Conservation (phyloP, 352 stramenopile species). For the Phytophthora sansomeana region DNA sequence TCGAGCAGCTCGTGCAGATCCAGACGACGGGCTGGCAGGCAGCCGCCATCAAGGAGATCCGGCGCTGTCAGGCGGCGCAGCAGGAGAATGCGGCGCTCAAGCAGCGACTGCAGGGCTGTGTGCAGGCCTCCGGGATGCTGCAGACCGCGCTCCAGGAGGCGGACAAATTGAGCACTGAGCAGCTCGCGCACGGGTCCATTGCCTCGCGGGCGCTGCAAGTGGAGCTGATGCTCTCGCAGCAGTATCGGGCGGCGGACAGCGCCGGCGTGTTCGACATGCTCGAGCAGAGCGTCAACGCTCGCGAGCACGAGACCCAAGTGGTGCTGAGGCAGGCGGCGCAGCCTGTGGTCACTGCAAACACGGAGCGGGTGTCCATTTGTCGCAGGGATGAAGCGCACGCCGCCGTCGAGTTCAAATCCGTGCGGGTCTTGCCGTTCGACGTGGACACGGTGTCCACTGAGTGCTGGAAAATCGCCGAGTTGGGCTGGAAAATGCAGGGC, state of each 20-base stretch:
- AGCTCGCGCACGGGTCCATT: slow-evolving; percentile 15
- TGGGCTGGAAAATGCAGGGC: slow-evolving; percentile 17
- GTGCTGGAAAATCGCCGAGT: slow-evolving; percentile 21
- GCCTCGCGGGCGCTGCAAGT: slow-evolving; percentile 22
- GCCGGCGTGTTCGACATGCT: slow-evolving; percentile 25
- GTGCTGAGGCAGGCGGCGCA: slow-evolving; percentile 13
- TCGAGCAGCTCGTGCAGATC: slow-evolving; percentile 22
- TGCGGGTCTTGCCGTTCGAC: slow-evolving; percentile 25
- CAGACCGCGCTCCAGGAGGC: slow-evolving; percentile 23
- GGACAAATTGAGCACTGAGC: slow-evolving; percentile 1
- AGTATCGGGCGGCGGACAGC: not conserved
- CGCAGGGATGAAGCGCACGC: slow-evolving; percentile 22
- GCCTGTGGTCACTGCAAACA: slow-evolving; percentile 14
- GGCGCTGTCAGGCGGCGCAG: slow-evolving; percentile 8
- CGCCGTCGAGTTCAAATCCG: slow-evolving; percentile 21
- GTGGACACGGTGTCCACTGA: slow-evolving; percentile 19
- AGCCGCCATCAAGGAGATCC: slow-evolving; percentile 9
- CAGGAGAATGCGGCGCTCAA: slow-evolving; percentile 30
- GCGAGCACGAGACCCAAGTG: slow-evolving; percentile 8
- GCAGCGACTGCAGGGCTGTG: slow-evolving; percentile 16
- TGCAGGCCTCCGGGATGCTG: slow-evolving; percentile 22
- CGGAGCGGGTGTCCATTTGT: slow-evolving; percentile 28
- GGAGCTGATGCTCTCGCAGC: slow-evolving; percentile 20
- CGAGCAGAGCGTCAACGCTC: slow-evolving; percentile 25
- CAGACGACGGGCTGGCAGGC: slow-evolving; percentile 18